These are phyloP conservation scores for Fomitopsis serialis DNA, from an alignment of 768 basidiomycete genomes.

Conservation along the genomic window DNA sequence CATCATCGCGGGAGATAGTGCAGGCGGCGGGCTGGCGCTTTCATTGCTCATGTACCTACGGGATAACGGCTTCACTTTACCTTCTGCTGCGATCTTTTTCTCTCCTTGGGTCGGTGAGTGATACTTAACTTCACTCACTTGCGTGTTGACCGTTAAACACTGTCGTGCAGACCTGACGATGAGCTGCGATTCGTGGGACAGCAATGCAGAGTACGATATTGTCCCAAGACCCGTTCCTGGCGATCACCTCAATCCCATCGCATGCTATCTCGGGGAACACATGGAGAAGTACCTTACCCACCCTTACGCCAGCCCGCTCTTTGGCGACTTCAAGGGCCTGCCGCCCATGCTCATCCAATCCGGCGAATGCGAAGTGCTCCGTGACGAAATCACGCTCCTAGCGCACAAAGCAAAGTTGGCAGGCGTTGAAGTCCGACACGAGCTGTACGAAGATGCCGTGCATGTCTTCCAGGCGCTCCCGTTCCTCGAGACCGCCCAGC, in stretches of 20 bases:
- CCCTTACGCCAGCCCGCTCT: slow-evolving; percentile 93
- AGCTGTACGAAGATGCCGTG: slow-evolving; percentile 88
- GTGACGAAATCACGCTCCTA: slow-evolving; percentile 87
- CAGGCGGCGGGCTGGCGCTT: slow-evolving; percentile 84
- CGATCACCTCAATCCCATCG: slow-evolving; percentile 89
- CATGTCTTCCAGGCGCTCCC: slow-evolving; percentile 92
- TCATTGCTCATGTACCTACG: slow-evolving; percentile 90
- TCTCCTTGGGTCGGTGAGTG: slow-evolving; percentile 91
- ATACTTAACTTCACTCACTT: neutral
- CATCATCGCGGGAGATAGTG: slow-evolving; percentile 85
- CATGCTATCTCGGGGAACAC: slow-evolving; percentile 85
- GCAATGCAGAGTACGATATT: slow-evolving; percentile 83
- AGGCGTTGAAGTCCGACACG: slow-evolving; percentile 83
- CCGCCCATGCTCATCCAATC: slow-evolving; percentile 90
- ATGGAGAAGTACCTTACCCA: slow-evolving; percentile 85
- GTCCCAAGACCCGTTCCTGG: slow-evolving; percentile 65
- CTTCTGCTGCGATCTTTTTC: slow-evolving; percentile 83
- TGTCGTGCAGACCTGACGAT: slow-evolving; percentile 73
- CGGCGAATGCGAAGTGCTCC: slow-evolving; percentile 92
- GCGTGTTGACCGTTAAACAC: slow-evolving; percentile 4
- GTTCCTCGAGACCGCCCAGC: slow-evolving; percentile 61
- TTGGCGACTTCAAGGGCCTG: slow-evolving; percentile 81
- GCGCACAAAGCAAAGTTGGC: slow-evolving; percentile 89
- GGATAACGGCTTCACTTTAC: slow-evolving; percentile 83
- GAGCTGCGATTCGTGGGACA: slow-evolving; percentile 97